Evolutionary conservation across 345 rosid genomes (phyloP), one percentile per base, ranked within the genome.

Genomic region (Hirschfeldia incana): DNA sequence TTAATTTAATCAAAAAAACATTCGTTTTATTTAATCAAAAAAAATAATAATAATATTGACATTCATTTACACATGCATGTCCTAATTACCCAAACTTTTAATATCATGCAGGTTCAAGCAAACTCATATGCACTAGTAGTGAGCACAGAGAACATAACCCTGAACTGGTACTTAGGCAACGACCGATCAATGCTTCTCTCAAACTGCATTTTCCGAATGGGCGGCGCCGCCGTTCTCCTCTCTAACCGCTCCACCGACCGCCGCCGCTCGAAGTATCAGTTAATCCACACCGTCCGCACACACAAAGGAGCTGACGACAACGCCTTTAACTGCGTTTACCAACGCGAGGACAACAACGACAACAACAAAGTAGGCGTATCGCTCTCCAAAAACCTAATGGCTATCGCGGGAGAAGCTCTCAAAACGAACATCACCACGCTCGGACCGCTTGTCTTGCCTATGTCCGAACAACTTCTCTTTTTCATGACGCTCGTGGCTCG

Each of bases 401-500:
- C 83, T 0, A 89, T 90, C 0, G 92, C 92, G 0, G 90, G 90
- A 11, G 91, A 86, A 49, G 88, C 90, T 12, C 73, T 88, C 2
- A 90, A 90, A 65, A 85, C 91, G 2, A 90, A 87, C 60, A 85
- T 90, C 70, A 85, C 89, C 1, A 90, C 89, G 3, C 79, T 90
- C 0, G 92, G 94, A 9, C 94, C 89, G 3, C 74, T 87, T n/a
- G 92, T 88, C 13, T 83, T 90, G n/a, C 94, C 94, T 0, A 63
- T 87, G 86, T 87, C 89, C 0, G 89, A 90, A 71, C 92, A 88
- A 59, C 83, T 88, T 63, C 77, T 85, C 2, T 87, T 85, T 75
- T 86, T 86, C 5, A 81, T 75, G 0, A 84, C 87, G 1, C 69
- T 83, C 0, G 83, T 90, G 1, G 87, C 84, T 0, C 77, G 84